A percentile compares a stretch with the other conserved stretches of the same genome.
phyloP scores from a whole-genome alignment of 2,329 filamentous ascomycete species.

The Trichoderma guizhouense region DNA sequence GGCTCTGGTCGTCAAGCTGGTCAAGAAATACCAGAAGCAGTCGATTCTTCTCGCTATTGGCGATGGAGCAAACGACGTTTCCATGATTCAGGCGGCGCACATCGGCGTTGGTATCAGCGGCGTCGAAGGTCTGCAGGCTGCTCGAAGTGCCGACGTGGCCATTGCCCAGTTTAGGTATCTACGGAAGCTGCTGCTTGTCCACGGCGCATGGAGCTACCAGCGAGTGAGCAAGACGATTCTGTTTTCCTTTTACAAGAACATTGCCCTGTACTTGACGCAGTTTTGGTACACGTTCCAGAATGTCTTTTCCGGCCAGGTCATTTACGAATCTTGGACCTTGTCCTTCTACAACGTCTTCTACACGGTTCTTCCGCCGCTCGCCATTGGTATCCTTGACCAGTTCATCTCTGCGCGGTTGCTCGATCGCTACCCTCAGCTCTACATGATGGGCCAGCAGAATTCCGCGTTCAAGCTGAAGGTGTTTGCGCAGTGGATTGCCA shows the following conservation, averaged over 20 bases:
- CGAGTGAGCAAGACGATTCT: slow-evolving; percentile 94
- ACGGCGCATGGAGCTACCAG: slow-evolving; percentile 97
- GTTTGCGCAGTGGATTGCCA: slow-evolving; percentile 88
- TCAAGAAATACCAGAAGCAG: slow-evolving; percentile 87
- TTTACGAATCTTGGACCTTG: slow-evolving; percentile 99
- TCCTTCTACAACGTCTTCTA: slow-evolving; percentile 99
- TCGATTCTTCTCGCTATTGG: slow-evolving; percentile 92
- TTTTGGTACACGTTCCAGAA: slow-evolving; percentile 99
- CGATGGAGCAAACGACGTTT: slow-evolving; percentile 98
- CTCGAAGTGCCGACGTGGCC: slow-evolving; percentile 89
- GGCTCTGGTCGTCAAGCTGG: slow-evolving; percentile 94
- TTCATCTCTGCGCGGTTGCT: slow-evolving; percentile 92
- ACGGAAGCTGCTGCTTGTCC: slow-evolving; percentile 88
- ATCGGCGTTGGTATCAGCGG: slow-evolving; percentile 97
- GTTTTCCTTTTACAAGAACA: slow-evolving; percentile 99
- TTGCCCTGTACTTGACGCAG: slow-evolving; percentile 96
- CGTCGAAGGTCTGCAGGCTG: slow-evolving; percentile 93
- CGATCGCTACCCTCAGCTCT: slow-evolving; percentile 94
- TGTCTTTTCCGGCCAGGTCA: slow-evolving; percentile 93
- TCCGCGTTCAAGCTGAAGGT: slow-evolving; percentile 90
- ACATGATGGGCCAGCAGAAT: slow-evolving; percentile 88
- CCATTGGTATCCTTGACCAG: slow-evolving; percentile 94
- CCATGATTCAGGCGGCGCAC: slow-evolving; percentile 98
- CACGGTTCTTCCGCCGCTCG: slow-evolving; percentile 88
- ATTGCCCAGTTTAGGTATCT: slow-evolving; percentile 96